Base-by-base conservation (phyloP, 768 basidiomycete species). In the Glaciozyma martinii region DNA sequence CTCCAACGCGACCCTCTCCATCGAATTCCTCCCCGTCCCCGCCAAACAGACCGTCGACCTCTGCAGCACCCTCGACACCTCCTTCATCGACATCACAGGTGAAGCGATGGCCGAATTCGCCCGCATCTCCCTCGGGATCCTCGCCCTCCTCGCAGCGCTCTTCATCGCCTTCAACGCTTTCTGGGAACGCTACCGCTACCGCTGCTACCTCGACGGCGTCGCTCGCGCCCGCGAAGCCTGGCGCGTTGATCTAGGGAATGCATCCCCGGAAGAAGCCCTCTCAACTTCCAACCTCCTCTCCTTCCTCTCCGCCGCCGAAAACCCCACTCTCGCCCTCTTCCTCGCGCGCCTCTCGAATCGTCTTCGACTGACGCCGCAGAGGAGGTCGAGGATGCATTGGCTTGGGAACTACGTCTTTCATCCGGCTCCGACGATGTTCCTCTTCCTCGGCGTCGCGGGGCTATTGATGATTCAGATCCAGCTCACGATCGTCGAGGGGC, bases 391-490 rank as follows among this genome's bases (percentile, higher is more conserved):
- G 71, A 76, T 89, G 23, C 84, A 85, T 64, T 99, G 91, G 90
- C 90, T 94, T 77, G 80, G 88, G 73, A 82, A 88, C 72, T 95
- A 95, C 78, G 80, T 99, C 64, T 89, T 91, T 76, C 89, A 97
- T 74, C 84, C 90, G 3, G 88, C 90, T 1, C 92, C 90, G 1
- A 82, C 94, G 53, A 87, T 89, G 0, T 89, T 92, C 74, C 85
- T 99, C 75, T 82, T 92, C 66, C 89, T 98, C 71, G 92, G 93
- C n/a, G 78, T 92, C 70, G 85, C 97, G 71, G 93, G 93, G 15
- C 77, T 98, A 18, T 76, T 98, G 54, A 85, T 86, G 40, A 85
- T 98, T 37, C 81, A 97, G 77, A 79, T 94, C 33, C 95, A 99
- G 76, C 81, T 99, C 50, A 75, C 85, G 50, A 89, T 88, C 7